Evolutionary conservation across 2,329 filamentous ascomycete species (phyloP).

Genomic region (Macroventuria anomochaeta): DNA sequence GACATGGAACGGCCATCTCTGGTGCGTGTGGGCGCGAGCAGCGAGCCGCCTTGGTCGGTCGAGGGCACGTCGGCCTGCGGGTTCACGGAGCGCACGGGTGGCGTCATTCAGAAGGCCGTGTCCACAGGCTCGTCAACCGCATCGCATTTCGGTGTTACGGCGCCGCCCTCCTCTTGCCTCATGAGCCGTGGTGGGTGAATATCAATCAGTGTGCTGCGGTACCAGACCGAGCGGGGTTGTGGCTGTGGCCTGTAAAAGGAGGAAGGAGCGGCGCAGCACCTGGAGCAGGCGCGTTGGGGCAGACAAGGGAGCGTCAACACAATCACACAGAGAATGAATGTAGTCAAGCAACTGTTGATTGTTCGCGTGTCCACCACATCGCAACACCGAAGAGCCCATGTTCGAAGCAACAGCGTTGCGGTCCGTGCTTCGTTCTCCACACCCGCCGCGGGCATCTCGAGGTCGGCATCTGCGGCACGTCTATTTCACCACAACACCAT

Average conservation of each 20-base stretch:
- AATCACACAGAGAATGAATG: conserved; percentile 15
- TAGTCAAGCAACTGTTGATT: conserved; percentile 2
- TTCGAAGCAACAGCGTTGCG: conserved; percentile 8
- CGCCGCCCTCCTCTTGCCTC: conserved; percentile 41
- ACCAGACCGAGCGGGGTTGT: conserved; percentile 27
- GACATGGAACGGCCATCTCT: conserved; percentile 65
- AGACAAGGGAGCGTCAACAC: conserved; percentile 19
- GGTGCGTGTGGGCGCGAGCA: conserved; percentile 54
- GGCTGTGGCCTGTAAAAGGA: conserved; percentile 20
- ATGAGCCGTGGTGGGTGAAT: conserved; percentile 37
- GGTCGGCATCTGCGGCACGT: conserved; percentile 15
- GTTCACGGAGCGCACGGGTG: conserved; percentile 50
- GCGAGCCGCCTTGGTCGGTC: conserved; percentile 48
- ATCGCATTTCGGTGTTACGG: conserved; percentile 45
- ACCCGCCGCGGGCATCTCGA: conserved; percentile 1
- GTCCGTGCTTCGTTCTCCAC: conserved; percentile 14
- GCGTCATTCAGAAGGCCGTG: conserved; percentile 52
- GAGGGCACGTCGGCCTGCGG: conserved; percentile 45
- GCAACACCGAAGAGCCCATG: conserved; percentile 1
- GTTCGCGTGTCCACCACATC: conserved; percentile 9
- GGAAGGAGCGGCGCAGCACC: conserved; percentile 20
- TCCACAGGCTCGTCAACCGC: conserved; percentile 45
- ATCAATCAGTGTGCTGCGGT: conserved; percentile 25
- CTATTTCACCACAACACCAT: conserved; percentile 23
- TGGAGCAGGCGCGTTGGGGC: conserved; percentile 13